phyloP scores from a whole-genome alignment of 1,139 yeast genomes.

The Nakaseomyces sp. region DNA sequence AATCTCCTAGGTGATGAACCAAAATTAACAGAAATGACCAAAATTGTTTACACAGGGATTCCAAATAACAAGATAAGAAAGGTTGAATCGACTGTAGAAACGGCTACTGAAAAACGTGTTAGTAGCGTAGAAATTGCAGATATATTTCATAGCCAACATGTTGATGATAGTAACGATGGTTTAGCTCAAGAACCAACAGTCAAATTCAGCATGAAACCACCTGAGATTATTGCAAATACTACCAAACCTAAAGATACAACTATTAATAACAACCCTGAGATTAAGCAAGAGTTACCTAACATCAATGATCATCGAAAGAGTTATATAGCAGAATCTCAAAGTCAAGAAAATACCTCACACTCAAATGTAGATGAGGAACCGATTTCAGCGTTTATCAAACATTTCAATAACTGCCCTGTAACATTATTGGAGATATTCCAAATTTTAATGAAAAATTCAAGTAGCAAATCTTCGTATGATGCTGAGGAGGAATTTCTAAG shows the following conservation, averaged over 20 bases:
- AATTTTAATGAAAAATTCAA: constrained; percentile 7
- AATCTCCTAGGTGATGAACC: constrained; percentile 9
- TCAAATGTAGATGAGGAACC: neutral
- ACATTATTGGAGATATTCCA: constrained; percentile 16
- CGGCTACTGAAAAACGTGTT: constrained; percentile 27
- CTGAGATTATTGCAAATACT: constrained; percentile 11
- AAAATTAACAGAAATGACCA: constrained; percentile 33
- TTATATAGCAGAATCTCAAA: constrained; percentile 6
- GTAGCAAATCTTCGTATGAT: neutral
- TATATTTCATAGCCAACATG: constrained; percentile 2
- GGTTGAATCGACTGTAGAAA: constrained; percentile 17
- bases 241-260: neutral
- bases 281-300: neutral
- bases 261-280: neutral
- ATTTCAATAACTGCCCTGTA: constrained; percentile 11
- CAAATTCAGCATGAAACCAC: constrained; percentile 22
- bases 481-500: neutral
- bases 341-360: neutral
- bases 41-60: constrained; percentile 30
- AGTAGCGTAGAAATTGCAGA: constrained; percentile 21
- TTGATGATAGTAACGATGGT: constrained; percentile 5
- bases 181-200: constrained; percentile 17
- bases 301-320: neutral
- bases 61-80: constrained; percentile 8
- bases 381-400: neutral